Conservation (phyloP, 768 basidiomycete species). For the Hericium alpestre region DNA sequence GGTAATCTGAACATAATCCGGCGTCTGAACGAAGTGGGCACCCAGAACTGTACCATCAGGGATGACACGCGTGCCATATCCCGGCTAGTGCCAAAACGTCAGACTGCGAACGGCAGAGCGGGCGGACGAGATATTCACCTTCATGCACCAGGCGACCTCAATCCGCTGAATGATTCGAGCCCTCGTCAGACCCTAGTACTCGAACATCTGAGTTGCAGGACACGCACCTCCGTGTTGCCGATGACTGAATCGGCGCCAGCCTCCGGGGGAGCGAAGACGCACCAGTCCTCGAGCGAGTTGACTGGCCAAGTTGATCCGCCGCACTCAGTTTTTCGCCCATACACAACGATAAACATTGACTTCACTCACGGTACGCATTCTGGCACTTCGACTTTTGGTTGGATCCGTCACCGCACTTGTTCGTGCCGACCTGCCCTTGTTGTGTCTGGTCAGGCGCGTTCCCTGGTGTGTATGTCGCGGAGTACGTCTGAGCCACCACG, state of each 20-base stretch:
- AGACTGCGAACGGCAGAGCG: neutral
- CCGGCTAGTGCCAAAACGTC: slow-evolving; percentile 26
- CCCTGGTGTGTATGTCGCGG: neutral
- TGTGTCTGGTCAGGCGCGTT: neutral
- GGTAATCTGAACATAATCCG: slow-evolving; percentile 48
- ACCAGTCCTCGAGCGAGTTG: slow-evolving; percentile 51
- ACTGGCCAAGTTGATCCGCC: slow-evolving; percentile 22
- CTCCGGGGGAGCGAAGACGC: slow-evolving; percentile 40
- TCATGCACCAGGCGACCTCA: slow-evolving; percentile 44
- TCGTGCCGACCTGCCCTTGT: neutral
- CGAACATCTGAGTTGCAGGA: neutral
- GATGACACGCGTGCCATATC: slow-evolving; percentile 56
- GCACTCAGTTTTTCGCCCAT: neutral
- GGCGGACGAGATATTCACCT: slow-evolving; percentile 19
- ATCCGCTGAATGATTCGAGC: slow-evolving; percentile 30
- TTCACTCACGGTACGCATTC: neutral
- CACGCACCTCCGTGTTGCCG: slow-evolving; percentile 49
- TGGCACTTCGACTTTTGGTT: neutral
- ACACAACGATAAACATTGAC: neutral
- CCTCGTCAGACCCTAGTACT: slow-evolving; percentile 19
- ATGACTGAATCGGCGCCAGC: slow-evolving; percentile 42
- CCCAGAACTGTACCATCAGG: slow-evolving; percentile 62
- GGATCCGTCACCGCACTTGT: neutral
- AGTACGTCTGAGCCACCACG: neutral
- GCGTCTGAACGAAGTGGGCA: slow-evolving; percentile 60